phyloP scores from a whole-genome alignment of 2,329 filamentous ascomycete genomes.

The Metarhizium sp. region DNA sequence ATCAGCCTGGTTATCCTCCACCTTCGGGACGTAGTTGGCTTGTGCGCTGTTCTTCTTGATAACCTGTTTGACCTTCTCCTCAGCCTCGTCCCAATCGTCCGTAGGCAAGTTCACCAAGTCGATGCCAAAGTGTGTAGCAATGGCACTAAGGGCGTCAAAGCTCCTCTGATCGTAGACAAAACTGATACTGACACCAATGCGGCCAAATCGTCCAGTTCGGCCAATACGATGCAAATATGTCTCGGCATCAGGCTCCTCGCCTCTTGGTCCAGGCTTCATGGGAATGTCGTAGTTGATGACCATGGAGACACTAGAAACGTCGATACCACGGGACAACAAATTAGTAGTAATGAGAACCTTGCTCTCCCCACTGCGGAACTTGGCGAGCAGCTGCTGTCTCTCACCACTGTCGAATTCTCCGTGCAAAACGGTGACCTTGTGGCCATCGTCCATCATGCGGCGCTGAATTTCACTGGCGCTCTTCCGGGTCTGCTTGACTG shows the following conservation, averaged over 20 bases:
- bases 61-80: constrained; percentile 70
- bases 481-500: constrained; percentile 56
- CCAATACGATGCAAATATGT: constrained; percentile 98
- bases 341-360: constrained; percentile 99
- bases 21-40: constrained; percentile 40
- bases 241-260: constrained; percentile 84
- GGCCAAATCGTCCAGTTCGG: constrained; percentile 91
- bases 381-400: constrained; percentile 75
- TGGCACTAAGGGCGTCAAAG: constrained; percentile 70
- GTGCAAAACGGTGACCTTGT: constrained; percentile 84
- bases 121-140: constrained; percentile 71
- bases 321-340: constrained; percentile 90
- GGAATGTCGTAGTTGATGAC: constrained; percentile 95
- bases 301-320: constrained; percentile 85
- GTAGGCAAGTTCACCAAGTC: constrained; percentile 74
- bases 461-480: constrained; percentile 79
- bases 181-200: constrained; percentile 89
- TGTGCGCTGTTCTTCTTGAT: constrained; percentile 63
- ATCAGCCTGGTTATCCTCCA: constrained; percentile 24
- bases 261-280: constrained; percentile 45
- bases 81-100: constrained; percentile 83
- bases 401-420: constrained; percentile 77
- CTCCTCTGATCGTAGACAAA: constrained; percentile 84
- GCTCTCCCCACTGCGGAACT: constrained; percentile 76
- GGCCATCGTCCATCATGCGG: constrained; percentile 80